Evolutionary conservation across 805 yeast species (phyloP), one percentile per base, ranked within the genome.

Genomic region (Jamesozyma jinghongensis): DNA sequence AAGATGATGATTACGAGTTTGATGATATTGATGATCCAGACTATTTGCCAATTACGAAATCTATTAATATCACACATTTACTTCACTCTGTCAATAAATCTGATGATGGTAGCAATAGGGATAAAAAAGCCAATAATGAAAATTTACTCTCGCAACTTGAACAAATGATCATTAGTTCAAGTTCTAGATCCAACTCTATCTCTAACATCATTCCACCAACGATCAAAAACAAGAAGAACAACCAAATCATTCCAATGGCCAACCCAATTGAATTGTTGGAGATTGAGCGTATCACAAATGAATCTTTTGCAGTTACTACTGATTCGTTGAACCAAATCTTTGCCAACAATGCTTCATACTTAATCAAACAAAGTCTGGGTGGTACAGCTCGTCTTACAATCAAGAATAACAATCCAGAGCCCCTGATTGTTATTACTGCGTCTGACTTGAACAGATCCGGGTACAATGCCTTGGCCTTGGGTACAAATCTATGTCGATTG

Each of bases 221-320:
- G 4, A 37, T 52, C 18, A 49, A 36, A 17, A 45, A 49, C 13
- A 44, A 30, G 26, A 53, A 50, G 14, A 49, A 54, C 27, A 48
- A 58, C 41, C 43, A 56, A 32, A 22, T 50, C 43, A 50, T 80
- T 2, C 81, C 85, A 2, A 63, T 77, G 40, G 81, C 87, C 13
- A 75, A 88, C 2, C 86, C 94, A 1, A 74, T 85, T 3, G 95
- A 88, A 59, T 61, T 86, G 41, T 64, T 81, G 6, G 95, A 85
- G 46, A 74, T 86, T 36, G 90, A 85, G 57, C 68, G 82, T 32
- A 56, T 77, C 5, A 56, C 79, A 10, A 53, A 65, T 3, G 81
- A 76, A 12, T 73, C 71, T 38, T 80, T 72, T 45, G 71, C 77
- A 3, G 59, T 77, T 12, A 52, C 75, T 2, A 59, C 67, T 5